phyloP scores from a whole-genome alignment of 2,329 filamentous ascomycete species.

The Aspergillus bombycis region DNA sequence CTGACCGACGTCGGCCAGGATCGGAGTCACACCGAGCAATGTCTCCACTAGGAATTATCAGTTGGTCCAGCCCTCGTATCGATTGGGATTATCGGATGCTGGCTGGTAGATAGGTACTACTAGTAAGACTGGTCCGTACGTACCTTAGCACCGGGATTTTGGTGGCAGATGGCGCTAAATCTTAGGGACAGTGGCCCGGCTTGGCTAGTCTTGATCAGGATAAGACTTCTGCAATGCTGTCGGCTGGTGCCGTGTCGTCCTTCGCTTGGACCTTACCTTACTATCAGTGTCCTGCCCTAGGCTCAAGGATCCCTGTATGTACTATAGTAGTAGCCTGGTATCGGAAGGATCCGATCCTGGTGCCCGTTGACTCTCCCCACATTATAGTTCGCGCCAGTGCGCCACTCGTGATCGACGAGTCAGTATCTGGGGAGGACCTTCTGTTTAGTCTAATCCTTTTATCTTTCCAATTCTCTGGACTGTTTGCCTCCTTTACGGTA shows the following conservation, averaged over 20 bases:
- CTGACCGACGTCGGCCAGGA: background rate
- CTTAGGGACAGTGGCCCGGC: background rate
- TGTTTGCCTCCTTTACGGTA: background rate
- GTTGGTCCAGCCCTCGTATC: background rate
- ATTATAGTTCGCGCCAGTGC: background rate
- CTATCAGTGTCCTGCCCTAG: background rate
- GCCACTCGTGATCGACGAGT: background rate
- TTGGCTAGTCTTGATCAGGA: slow-evolving; percentile 2
- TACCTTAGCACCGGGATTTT: background rate
- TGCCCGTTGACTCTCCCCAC: slow-evolving; percentile 2
- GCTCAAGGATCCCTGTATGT: background rate
- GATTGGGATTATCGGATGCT: no score
- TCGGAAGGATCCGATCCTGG: background rate
- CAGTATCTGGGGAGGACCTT: slow-evolving; percentile 9
- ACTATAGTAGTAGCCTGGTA: background rate
- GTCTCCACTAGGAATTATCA: background rate
- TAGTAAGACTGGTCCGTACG: no score
- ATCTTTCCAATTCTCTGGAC: background rate
- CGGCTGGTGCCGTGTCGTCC: background rate
- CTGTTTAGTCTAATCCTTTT: background rate
- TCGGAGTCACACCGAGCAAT: background rate
- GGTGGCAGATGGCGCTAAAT: background rate
- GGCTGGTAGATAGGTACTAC: no score
- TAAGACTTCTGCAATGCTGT: slow-evolving; percentile 3
- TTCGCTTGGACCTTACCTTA: slow-evolving; percentile 21